These are phyloP conservation scores for Iodosphaeria phyllophila DNA, from an alignment of 2,329 filamentous ascomycete species.

Conservation along the genomic window DNA sequence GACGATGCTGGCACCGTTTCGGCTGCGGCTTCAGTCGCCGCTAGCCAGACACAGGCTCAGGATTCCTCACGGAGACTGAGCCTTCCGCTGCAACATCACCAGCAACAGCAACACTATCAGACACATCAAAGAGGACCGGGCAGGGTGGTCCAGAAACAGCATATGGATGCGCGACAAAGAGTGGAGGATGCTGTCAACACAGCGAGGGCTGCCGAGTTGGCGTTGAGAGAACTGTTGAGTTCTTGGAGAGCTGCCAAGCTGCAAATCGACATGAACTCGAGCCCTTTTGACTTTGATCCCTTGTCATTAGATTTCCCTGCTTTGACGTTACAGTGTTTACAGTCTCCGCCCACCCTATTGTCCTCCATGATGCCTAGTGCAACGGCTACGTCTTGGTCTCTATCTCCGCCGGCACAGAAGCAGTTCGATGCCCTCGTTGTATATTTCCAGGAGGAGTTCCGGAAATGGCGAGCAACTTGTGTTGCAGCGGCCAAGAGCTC, in stretches of 20 bases:
- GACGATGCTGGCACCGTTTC: slow-evolving; percentile 13
- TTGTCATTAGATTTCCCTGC: slow-evolving; percentile 72
- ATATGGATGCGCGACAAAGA: slow-evolving; percentile 44
- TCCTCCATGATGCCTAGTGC: slow-evolving; percentile 64
- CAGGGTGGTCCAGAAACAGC: slow-evolving; percentile 35
- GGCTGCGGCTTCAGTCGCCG: too few relatives aligned
- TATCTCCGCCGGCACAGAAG: slow-evolving; percentile 52
- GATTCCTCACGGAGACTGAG: slow-evolving; percentile 2
- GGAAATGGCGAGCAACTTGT: slow-evolving; percentile 39
- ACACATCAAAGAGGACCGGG: slow-evolving; percentile 23
- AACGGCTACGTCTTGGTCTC: slow-evolving; percentile 63
- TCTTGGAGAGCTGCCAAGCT: slow-evolving; percentile 69
- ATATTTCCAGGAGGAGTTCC: slow-evolving; percentile 49
- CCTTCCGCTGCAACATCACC: background rate
- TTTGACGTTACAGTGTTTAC: slow-evolving; percentile 64
- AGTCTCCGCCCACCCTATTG: slow-evolving; percentile 66
- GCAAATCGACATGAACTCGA: slow-evolving; percentile 33
- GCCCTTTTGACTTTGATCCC: slow-evolving; percentile 66
- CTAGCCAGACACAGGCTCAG: background rate
- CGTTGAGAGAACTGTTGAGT: slow-evolving; percentile 63
- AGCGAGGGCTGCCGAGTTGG: slow-evolving; percentile 68
- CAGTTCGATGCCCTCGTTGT: slow-evolving; percentile 55
- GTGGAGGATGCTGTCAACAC: slow-evolving; percentile 56
- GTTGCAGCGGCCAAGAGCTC: slow-evolving; percentile 28
- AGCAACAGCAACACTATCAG: slow-evolving; percentile 1